A percentile compares a stretch with the other conserved stretches of the same genome.
phyloP scores from a whole-genome alignment of 345 rosid genomes.

The Hibiscus tridactylites region DNA sequence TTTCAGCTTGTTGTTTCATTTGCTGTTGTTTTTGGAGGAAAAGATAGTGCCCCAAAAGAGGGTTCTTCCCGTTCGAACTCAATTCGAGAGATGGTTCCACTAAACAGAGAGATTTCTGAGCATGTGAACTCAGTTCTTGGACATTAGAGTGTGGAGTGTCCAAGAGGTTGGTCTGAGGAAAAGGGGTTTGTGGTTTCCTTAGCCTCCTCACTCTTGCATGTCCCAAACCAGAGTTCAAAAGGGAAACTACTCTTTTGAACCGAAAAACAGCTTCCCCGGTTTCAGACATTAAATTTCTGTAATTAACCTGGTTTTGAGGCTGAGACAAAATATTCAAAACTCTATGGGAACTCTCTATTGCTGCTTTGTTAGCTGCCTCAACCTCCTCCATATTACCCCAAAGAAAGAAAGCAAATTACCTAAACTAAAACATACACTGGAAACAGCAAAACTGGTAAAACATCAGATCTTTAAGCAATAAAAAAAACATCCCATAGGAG shows the following conservation, averaged over 20 bases:
- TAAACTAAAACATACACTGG: conserved; percentile 9
- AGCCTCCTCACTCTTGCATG: conserved; percentile 90
- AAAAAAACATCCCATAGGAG: too few relatives aligned
- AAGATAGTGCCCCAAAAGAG: conserved; percentile 31
- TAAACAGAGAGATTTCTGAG: conserved; percentile 42
- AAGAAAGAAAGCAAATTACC: conserved; percentile 11
- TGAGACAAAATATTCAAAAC: conserved; percentile 51
- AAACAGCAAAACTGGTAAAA: neutral
- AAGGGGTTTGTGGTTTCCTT: conserved; percentile 42
- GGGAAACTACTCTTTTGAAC: conserved; percentile 78
- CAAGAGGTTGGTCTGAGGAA: conserved; percentile 50
- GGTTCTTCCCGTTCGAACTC: conserved; percentile 48
- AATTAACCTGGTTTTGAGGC: conserved; percentile 54
- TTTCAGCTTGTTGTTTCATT: conserved; percentile 71
- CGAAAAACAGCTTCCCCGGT: conserved; percentile 77
- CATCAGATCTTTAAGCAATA: too few relatives aligned
- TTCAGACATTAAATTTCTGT: conserved; percentile 52
- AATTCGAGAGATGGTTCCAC: conserved; percentile 43
- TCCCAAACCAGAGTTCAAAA: conserved; percentile 64
- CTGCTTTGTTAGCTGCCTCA: conserved; percentile 79
- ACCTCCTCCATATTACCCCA: conserved; percentile 66
- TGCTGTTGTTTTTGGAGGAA: conserved; percentile 34
- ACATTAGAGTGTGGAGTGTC: conserved; percentile 34
- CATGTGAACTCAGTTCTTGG: conserved; percentile 45
- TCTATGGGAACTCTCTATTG: conserved; percentile 82